Evolutionary conservation across 257 asterid genomes (phyloP).

Genomic region (Rauvolfia tetraphylla): DNA sequence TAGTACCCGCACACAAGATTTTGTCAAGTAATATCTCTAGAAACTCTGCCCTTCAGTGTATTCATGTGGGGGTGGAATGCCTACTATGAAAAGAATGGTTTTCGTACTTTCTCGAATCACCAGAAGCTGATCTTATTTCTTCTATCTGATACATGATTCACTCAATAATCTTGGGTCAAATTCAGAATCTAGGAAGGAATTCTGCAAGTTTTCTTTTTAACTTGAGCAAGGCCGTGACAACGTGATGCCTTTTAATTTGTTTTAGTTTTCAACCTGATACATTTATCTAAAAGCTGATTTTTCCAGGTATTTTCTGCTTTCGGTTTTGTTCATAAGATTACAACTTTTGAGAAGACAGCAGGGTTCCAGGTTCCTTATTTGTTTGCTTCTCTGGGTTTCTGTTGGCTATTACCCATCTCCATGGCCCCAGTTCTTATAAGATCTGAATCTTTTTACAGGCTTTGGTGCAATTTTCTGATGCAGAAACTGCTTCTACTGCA

Average conservation of each 20-base stretch:
- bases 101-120: not conserved
- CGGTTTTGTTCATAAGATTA: slow-evolving; percentile 86
- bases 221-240: not conserved
- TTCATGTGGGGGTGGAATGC: not conserved
- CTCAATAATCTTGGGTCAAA: not conserved
- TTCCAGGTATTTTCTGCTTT: slow-evolving; percentile 87
- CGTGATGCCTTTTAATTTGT: not conserved
- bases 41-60: slow-evolving; percentile 1
- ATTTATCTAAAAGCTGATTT: slow-evolving; percentile 2
- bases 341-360: slow-evolving; percentile 96
- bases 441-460: slow-evolving; percentile 45
- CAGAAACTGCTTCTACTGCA: slow-evolving; percentile 78
- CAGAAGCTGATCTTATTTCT: not conserved
- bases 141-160: not conserved
- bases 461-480: slow-evolving; percentile 85
- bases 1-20: not conserved
- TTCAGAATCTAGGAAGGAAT: not conserved
- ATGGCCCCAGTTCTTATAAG: not conserved
- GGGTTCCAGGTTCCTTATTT: slow-evolving; percentile 73
- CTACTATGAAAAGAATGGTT: not conserved
- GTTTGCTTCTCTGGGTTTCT: not conserved
- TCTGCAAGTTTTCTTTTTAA: not conserved
- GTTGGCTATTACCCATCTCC: not conserved
- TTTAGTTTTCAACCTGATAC: not conserved
- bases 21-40: slow-evolving; percentile 7